Evolutionary conservation across 345 rosid genomes (phyloP).

Genomic region (Cardamine occulta): DNA sequence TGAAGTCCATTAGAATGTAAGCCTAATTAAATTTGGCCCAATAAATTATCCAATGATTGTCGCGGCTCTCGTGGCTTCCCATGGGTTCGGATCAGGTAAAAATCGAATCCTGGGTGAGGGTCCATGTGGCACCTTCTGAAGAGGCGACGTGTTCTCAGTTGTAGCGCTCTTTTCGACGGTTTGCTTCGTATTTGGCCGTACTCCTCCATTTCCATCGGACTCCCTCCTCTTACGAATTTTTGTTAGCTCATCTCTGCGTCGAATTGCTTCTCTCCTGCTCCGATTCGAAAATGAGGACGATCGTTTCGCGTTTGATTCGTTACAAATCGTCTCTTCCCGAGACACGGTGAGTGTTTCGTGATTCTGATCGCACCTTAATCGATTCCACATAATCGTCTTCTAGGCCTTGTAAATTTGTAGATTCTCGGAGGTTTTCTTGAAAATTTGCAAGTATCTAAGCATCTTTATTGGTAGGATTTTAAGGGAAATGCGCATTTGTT

Average conservation of each 20-base stretch:
- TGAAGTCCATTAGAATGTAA: constrained; percentile 12
- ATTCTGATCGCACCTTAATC: not conserved
- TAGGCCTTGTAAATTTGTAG: constrained; percentile 2
- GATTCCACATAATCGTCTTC: not conserved
- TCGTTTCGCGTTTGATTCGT: constrained; percentile 46
- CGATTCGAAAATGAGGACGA: constrained; percentile 41
- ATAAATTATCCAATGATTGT: not conserved
- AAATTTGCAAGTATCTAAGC: not conserved
- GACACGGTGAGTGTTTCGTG: constrained; percentile 33
- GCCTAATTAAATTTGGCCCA: constrained; percentile 6
- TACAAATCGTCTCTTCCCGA: constrained; percentile 28
- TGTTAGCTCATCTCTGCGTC: not conserved
- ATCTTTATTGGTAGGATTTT: constrained; percentile 1
- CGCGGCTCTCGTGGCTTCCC: constrained; percentile 18
- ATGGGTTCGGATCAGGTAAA: constrained; percentile 12
- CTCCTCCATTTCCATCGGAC: constrained; percentile 34
- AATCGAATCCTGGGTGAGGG: constrained; percentile 29
- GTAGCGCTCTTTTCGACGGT: constrained; percentile 25
- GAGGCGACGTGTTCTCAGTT: constrained; percentile 37
- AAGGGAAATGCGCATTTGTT: not conserved
- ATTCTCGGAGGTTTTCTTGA: not conserved
- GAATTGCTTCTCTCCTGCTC: constrained; percentile 5
- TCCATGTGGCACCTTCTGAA: constrained; percentile 26
- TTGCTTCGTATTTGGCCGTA: constrained; percentile 24
- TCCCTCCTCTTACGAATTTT: not conserved